Base-by-base conservation (phyloP, 176 grass and related monocot species). In the Zizania latifolia region DNA sequence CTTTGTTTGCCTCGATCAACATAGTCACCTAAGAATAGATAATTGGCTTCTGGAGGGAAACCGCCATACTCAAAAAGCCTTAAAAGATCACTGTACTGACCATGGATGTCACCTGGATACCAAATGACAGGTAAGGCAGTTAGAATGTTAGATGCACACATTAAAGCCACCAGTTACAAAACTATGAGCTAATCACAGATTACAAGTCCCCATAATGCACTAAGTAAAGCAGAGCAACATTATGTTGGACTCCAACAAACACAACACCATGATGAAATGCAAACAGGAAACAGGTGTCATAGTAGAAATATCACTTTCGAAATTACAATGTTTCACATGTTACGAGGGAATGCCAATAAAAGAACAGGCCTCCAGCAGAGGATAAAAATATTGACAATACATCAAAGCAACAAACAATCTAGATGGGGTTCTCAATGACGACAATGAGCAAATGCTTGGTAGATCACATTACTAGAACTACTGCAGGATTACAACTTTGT, bases 11-110 rank as follows among this genome's bases (percentile, higher is more conserved):
- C 93, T 65, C 93, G 58, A 76, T 96, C 93, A 68, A 96, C 93
- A 92, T 96, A 96, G 70, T 96, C 93, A 54, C 93, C 93, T 68
- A 92, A 75, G 78, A 96, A 96, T 69, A 96, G 71, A 85, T 96
- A 96, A 77, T 96, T 96, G 27, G 86, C 84, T 60, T 76, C 84
- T 28, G 93, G 93, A 55, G 93, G 93, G 24, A 92, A 88, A 16
- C 87, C 87, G 43, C 93, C 93, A 66, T 92, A 92, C 50, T 92
- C 93, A 61, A 96, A 96, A 62, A 96, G 86, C 78, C 89, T 92
- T 77, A 96, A 73, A 53, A 96, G 86, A 46, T 96, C 93, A 60
- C 89, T 92, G 40, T 96, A 96, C 67, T 96, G 93, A 73, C 93
- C 93, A 82, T 96, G 93, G 70, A 96, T 96, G 38, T 96, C 93